Conservation (phyloP, 805 yeast species). For the Kodamaea kaohsiungensis region DNA sequence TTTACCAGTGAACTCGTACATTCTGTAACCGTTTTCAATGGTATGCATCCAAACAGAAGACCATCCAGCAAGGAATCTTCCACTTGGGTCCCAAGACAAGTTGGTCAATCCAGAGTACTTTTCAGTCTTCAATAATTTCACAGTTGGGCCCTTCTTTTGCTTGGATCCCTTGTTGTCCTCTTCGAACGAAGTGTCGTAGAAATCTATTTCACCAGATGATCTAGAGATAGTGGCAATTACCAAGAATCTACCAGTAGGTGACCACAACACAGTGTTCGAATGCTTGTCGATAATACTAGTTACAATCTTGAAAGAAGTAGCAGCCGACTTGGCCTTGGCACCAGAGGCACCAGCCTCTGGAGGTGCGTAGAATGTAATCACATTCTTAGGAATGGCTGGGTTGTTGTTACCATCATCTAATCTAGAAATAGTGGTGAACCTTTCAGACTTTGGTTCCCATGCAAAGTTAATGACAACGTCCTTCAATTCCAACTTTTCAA, state of each 20-base stretch:
- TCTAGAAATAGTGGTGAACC: conserved; percentile 79
- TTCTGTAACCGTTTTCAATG: conserved; percentile 86
- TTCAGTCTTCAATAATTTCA: conserved; percentile 62
- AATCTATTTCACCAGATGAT: conserved; percentile 68
- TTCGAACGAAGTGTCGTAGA: conserved; percentile 83
- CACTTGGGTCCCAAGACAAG: conserved; percentile 93
- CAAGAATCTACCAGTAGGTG: conserved; percentile 91
- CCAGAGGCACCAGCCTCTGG: conserved; percentile 46
- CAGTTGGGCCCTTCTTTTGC: conserved; percentile 47
- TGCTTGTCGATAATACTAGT: conserved; percentile 61
- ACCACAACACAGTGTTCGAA: conserved; percentile 76
- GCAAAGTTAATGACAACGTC: conserved; percentile 85
- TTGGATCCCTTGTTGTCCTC: conserved; percentile 52
- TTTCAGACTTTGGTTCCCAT: conserved; percentile 94
- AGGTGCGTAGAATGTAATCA: conserved; percentile 77
- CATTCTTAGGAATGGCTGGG: conserved; percentile 66
- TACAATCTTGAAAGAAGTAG: conserved; percentile 57
- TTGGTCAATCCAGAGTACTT: conserved; percentile 79
- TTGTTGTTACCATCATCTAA: conserved; percentile 62
- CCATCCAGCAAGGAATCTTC: conserved; percentile 86
- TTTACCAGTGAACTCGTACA: conserved; percentile 83
- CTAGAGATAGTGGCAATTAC: conserved; percentile 49
- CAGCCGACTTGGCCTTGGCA: conserved; percentile 49
- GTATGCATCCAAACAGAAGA: conserved; percentile 83
- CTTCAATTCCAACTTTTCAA: conserved; percentile 89